Base-by-base conservation (phyloP, 495 filamentous ascomycete genomes). In the Bryoglossum gracile region DNA sequence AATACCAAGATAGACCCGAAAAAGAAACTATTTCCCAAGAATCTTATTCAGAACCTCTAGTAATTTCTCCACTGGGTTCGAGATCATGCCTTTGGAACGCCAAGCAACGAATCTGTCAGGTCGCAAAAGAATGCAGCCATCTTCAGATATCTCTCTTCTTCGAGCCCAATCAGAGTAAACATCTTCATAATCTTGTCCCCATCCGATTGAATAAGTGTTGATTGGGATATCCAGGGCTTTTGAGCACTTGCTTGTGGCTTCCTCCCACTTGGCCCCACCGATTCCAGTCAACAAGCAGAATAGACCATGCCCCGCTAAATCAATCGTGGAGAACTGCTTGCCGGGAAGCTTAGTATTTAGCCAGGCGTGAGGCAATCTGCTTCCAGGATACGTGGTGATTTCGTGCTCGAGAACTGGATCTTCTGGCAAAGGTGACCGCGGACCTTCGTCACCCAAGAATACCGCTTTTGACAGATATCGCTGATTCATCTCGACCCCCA, bases 401-500 rank as follows among this genome's bases (percentile, higher is more conserved):
- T 65, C 56, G 41, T 73, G 55, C 5, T 72, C 53, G 13, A 71
- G 42, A 6, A 65, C 55, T 10, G 54, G 54, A 53, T 57, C 45
- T 3, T 46, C 61, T 11, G 54, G 38, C 0, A 63, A 26, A 10
- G 46, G 26, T 13, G 61, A 61, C n/a, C 54, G 51, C 9, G 57
- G 55, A 25, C 57, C 61, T 52, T 70, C 66, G 45, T 80, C 70
- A 0, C 48, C 43, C 3, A 63, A 43, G 46, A 66, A 68, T 8
- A 70, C 39, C 1, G 59, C 70, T 0, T 50, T 53, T 1, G 66
- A 65, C 1, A 51, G 46, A 38, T 73, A 78, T 26, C 65, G 56
- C 45, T 78, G 74, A 45, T 72, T 73, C 71, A 76, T 75, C 36
- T 73, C 68, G 2, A 69, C 52, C 0, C 76, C 76, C 11, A 80